Conservation (phyloP, 768 basidiomycete genomes). For the Mycena polygramma region DNA sequence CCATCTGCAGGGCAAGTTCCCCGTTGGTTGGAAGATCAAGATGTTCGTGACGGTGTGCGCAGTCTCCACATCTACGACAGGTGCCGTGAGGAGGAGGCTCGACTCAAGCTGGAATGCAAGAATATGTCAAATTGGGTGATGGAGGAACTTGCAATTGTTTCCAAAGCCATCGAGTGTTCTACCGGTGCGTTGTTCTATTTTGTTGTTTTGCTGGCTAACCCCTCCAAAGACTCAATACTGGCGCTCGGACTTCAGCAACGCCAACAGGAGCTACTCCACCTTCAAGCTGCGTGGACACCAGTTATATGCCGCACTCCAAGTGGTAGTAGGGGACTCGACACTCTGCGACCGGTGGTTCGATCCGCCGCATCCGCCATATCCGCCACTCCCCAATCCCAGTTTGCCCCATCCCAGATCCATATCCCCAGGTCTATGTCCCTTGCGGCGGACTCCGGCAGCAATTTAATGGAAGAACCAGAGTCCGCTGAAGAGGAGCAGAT, state of each 20-base stretch:
- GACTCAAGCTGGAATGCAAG: constrained; percentile 35
- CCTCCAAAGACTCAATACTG: not conserved
- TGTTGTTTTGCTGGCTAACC: not conserved
- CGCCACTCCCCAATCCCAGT: not conserved
- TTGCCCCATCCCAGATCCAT: too few species aligned
- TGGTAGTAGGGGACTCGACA: not conserved
- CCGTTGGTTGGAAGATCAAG: too few species aligned
- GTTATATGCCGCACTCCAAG: not conserved
- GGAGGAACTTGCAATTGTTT: constrained; percentile 4
- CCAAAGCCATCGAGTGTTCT: not conserved
- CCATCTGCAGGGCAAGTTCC: too few species aligned
- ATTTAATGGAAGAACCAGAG: not conserved
- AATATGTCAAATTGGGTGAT: constrained; percentile 35
- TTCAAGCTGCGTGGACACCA: not conserved
- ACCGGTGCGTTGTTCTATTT: not conserved
- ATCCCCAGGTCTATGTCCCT: too few species aligned
- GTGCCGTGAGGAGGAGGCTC: constrained; percentile 40
- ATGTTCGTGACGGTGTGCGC: too few species aligned
- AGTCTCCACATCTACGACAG: not conserved
- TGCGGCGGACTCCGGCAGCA: not conserved
- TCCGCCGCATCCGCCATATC: not conserved
- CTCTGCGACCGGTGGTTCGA: not conserved
- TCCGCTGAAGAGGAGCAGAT: not conserved
- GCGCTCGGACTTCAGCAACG: constrained; percentile 23
- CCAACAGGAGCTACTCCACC: not conserved